Evolutionary conservation across 129 eudicot species (phyloP).

Genomic region (Dittrichia graveolens): DNA sequence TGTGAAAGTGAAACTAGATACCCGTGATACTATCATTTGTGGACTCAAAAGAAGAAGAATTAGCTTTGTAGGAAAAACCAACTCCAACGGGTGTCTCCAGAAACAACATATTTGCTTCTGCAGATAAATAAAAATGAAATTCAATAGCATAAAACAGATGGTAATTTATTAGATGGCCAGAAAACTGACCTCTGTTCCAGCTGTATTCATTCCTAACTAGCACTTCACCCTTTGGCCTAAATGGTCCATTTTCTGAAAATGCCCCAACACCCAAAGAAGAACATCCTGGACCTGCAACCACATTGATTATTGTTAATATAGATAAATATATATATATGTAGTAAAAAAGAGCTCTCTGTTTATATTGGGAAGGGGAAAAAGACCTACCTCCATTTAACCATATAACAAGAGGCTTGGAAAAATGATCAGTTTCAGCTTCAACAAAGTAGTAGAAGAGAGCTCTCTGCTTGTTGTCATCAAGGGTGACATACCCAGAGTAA

Average conservation of each 20-base stretch:
- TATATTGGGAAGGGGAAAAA: too few relatives aligned
- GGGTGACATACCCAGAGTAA: conserved; percentile 80
- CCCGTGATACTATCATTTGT: conserved; percentile 83
- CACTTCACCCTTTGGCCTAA: conserved; percentile 80
- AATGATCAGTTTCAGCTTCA: conserved; percentile 61
- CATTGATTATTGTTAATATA: conserved; percentile 25
- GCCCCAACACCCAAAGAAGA: conserved; percentile 99
- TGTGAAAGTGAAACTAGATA: conserved; percentile 18
- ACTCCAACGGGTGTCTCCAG: conserved; percentile 95
- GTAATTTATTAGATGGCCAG: too few relatives aligned
- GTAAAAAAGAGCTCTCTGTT: background rate
- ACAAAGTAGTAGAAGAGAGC: conserved; percentile 49
- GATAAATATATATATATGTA: conserved; percentile 8
- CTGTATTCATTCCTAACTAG: conserved; percentile 79
- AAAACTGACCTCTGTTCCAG: conserved; percentile 78
- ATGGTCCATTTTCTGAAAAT: conserved; percentile 98
- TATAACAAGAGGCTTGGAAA: conserved; percentile 56
- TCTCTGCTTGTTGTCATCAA: conserved; percentile 58
- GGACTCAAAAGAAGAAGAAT: conserved; percentile 52
- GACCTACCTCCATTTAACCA: conserved; percentile 48
- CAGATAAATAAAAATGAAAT: background rate
- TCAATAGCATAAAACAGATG: too few relatives aligned
- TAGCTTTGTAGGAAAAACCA: conserved; percentile 74
- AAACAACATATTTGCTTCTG: conserved; percentile 87
- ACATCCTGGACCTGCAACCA: conserved; percentile 89